A percentile compares a stretch with the other conserved stretches of the same genome.
Conservation (phyloP, 345 rosid species). For the Kandelia obovata region DNA sequence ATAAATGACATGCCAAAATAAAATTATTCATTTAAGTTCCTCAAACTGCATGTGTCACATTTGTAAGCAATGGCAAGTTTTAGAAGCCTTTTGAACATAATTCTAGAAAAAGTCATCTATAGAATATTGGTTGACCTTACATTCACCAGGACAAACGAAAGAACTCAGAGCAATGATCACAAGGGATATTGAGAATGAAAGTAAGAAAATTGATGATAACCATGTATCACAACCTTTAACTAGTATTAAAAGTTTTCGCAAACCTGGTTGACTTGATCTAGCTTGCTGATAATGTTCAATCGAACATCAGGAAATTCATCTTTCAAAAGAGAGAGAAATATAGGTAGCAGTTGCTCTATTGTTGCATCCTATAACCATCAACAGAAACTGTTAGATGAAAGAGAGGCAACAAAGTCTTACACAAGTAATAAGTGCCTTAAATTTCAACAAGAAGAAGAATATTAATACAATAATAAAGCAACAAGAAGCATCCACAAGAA, state of each 20-base stretch:
- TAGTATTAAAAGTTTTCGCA: slow-evolving; percentile 8
- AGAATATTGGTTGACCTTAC: neutral
- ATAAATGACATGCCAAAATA: too few species aligned
- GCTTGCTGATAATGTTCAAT: slow-evolving; percentile 92
- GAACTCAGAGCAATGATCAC: neutral
- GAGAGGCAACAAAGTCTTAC: neutral
- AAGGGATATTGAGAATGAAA: too few species aligned
- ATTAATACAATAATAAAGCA: neutral
- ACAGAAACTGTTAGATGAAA: slow-evolving; percentile 3
- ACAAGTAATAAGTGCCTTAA: slow-evolving; percentile 1
- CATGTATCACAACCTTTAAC: neutral
- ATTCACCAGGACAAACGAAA: neutral
- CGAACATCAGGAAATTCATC: slow-evolving; percentile 97
- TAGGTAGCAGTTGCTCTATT: slow-evolving; percentile 92
- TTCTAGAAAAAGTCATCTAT: too few species aligned
- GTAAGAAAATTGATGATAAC: neutral
- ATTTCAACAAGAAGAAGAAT: neutral
- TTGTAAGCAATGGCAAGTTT: too few species aligned
- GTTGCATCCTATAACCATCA: slow-evolving; percentile 71
- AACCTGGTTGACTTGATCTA: slow-evolving; percentile 97
- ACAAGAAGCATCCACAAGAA: neutral
- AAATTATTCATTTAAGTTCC: too few species aligned
- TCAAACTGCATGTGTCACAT: too few species aligned
- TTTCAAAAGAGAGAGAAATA: slow-evolving; percentile 86
- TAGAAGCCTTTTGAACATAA: too few species aligned